Evolutionary conservation across 2,329 filamentous ascomycete species (phyloP).

Genomic region (Sarocladium strictum): DNA sequence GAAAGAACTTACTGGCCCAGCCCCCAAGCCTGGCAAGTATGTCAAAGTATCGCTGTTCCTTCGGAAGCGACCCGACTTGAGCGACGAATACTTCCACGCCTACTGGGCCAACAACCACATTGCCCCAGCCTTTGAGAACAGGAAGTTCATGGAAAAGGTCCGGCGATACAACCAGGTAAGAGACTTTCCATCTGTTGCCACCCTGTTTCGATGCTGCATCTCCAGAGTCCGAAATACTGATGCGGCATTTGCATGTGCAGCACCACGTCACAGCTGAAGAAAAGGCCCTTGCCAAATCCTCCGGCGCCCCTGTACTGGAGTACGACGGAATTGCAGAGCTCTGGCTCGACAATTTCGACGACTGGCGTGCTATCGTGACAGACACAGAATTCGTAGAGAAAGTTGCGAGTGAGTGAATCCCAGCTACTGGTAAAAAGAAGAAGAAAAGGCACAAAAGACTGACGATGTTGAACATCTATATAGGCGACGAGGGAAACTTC

Average conservation of each 20-base stretch:
- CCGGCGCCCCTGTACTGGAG: neutral
- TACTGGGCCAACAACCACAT: conserved; percentile 23
- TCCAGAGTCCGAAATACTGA: neutral
- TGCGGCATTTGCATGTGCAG: neutral
- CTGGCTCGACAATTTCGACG: conserved; percentile 7
- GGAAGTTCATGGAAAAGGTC: conserved; percentile 16
- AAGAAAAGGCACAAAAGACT: no score
- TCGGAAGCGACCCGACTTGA: conserved; percentile 21
- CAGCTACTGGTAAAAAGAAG: neutral
- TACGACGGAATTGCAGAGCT: conserved; percentile 8
- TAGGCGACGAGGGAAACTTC: conserved; percentile 1
- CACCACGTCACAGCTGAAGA: conserved; percentile 5
- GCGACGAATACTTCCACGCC: conserved; percentile 22
- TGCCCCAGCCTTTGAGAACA: conserved; percentile 17
- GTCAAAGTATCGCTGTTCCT: conserved; percentile 20
- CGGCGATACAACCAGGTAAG: conserved; percentile 10
- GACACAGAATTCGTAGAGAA: neutral
- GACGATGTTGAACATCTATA: no score
- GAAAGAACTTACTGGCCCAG: conserved; percentile 7
- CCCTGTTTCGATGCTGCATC: no score
- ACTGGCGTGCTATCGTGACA: neutral
- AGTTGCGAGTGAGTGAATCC: neutral
- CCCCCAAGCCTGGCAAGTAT: conserved; percentile 13
- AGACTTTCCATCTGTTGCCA: no score
- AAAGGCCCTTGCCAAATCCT: neutral